A percentile compares a stretch with the other conserved stretches of the same genome.
Conservation (phyloP, 1,139 yeast species). For the Blastobotrys petasosporus region DNA sequence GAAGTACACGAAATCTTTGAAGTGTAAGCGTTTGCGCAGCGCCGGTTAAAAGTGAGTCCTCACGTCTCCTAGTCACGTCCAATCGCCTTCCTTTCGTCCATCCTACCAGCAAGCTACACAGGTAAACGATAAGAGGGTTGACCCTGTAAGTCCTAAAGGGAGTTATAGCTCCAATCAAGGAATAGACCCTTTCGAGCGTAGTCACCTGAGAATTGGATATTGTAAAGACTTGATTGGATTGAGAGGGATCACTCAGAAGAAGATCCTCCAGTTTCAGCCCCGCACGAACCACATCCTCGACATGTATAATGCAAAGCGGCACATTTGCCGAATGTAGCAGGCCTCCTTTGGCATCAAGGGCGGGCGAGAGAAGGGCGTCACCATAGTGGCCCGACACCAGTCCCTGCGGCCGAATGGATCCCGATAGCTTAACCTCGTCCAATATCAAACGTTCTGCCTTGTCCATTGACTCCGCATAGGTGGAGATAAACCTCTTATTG, state of each 20-base stretch:
- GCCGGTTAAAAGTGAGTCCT: conserved; percentile 18
- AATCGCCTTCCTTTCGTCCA: neutral
- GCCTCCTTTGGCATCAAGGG: conserved; percentile 22
- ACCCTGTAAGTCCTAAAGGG: conserved; percentile 17
- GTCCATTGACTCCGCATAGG: conserved; percentile 24
- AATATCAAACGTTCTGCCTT: conserved; percentile 16
- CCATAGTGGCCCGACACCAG: conserved; percentile 29
- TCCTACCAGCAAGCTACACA: neutral
- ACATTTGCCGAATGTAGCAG: conserved; percentile 24
- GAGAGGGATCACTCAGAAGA: conserved; percentile 14
- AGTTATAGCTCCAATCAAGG: conserved; percentile 16
- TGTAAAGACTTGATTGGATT: conserved; percentile 10
- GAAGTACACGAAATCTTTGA: conserved; percentile 24
- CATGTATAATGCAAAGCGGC: conserved; percentile 28
- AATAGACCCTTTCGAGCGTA: conserved; percentile 20
- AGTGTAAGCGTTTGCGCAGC: conserved; percentile 20
- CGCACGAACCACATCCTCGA: conserved; percentile 31
- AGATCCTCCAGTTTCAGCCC: conserved; percentile 24
- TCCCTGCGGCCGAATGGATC: conserved; percentile 26
- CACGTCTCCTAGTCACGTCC: neutral
- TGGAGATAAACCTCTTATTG: neutral
- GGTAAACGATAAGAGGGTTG: conserved; percentile 22
- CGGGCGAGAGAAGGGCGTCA: conserved; percentile 27
- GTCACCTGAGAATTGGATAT: conserved; percentile 15
- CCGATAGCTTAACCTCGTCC: conserved; percentile 9